A percentile compares a stretch with the other conserved stretches of the same genome.
phyloP scores from a whole-genome alignment of 1,139 yeast genomes.

The Nakaseomyces nivariensis region DNA sequence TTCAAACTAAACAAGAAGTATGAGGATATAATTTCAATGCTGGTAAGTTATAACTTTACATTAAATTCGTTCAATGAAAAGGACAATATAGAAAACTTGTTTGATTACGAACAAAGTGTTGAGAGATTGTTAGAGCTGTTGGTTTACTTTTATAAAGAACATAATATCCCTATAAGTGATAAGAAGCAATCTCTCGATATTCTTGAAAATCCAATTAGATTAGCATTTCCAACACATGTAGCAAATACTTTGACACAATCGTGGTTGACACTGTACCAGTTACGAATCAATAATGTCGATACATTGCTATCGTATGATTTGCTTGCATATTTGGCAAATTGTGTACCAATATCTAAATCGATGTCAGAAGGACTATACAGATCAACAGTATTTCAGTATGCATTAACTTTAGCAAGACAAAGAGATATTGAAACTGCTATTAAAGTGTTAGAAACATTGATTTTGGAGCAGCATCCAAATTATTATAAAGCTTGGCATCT shows the following conservation, averaged over 20 bases:
- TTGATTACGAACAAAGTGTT: conserved; percentile 9
- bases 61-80: conserved; percentile 7
- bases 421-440: conserved; percentile 31
- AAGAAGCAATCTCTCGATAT: conserved; percentile 17
- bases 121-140: conserved; percentile 10
- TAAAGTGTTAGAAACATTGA: conserved; percentile 29
- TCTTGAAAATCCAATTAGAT: conserved; percentile 13
- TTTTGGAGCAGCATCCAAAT: conserved; percentile 33
- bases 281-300: conserved; percentile 12
- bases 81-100: conserved; percentile 15
- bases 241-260: conserved; percentile 14
- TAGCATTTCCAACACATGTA: conserved; percentile 17
- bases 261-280: conserved; percentile 21
- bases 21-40: conserved; percentile 20
- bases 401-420: conserved; percentile 29
- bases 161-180: conserved; percentile 13
- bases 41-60: conserved; percentile 17
- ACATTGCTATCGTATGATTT: conserved; percentile 23
- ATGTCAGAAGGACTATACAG: conserved; percentile 3
- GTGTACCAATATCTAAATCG: background rate
- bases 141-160: conserved; percentile 12
- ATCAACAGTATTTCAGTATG: conserved; percentile 29
- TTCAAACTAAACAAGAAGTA: conserved; percentile 16
- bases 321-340: conserved; percentile 16
- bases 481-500: conserved; percentile 44